Base-by-base conservation (phyloP, 805 yeast genomes). In the Candida fluviatilis region DNA sequence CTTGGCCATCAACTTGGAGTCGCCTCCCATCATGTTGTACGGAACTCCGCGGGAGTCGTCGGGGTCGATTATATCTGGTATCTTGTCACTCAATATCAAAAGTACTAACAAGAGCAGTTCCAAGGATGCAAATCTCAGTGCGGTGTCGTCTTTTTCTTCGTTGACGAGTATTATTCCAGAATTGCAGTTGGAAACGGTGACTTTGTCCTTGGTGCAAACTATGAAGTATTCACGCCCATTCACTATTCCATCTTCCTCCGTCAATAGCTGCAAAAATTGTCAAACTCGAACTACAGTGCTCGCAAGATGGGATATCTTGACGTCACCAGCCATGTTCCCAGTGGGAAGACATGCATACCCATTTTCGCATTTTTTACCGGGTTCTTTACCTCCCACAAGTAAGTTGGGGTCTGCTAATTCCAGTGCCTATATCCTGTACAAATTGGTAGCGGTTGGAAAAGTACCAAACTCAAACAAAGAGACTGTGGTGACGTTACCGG, bases 11-110 rank as follows among this genome's bases (percentile, higher is more conserved):
- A 70, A 71, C 27, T 66, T 93, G 16, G 99, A 93, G 55, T 82
- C 95, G 2, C 98, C 98, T 1, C 99, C 99, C 0, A 72, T 90
- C 27, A 77, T 87, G 33, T 64, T 93, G 39, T 91, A 85, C 54
- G 99, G 99, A 0, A 61, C 73, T 1, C 84, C 90, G 2, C 58
- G 62, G 6, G 93, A 86, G 42, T 80, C 93, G 1, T 73, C 95
- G 0, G 99, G 99, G 1, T 84, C 95, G 4, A 71, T 91, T 17
- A 64, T 93, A 24, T 78, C 89, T 24, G 99, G 99, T 0, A 66
- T 87, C 7, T 62, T 93, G 34, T 73, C 73, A 26, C 62, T 93
- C 12, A 59, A 59, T 4, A 50, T 58, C 33, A 31, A 36, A 19
- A 28, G 38, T 4, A 23, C 35, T 14, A 36, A 16, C 12, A 36